Conservation (phyloP, 2,329 filamentous ascomycete genomes). For the Nemania diffusa region DNA sequence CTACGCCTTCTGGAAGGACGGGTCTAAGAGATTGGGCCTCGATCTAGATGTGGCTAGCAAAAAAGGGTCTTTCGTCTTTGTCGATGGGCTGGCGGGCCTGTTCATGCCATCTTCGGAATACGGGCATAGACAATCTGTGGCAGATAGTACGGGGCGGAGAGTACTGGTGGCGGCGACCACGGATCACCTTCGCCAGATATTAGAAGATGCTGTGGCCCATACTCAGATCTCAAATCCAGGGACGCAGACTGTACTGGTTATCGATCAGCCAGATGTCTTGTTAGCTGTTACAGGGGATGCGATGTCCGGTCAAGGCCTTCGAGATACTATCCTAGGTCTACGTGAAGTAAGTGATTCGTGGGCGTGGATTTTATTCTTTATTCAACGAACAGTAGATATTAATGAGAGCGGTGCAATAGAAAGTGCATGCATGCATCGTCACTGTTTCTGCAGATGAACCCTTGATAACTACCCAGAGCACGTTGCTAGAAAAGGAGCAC, state of each 20-base stretch:
- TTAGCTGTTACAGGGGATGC: constrained; percentile 66
- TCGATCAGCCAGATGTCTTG: constrained; percentile 74
- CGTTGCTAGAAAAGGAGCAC: constrained; percentile 75
- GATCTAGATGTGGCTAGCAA: constrained; percentile 72
- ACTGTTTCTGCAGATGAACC: constrained; percentile 79
- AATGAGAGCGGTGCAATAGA: constrained; percentile 53
- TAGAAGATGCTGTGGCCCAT: constrained; percentile 55
- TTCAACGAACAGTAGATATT: constrained; percentile 33
- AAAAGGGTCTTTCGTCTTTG: constrained; percentile 72
- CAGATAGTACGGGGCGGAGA: constrained; percentile 25
- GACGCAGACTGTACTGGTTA: constrained; percentile 65
- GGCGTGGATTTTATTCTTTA: constrained; percentile 10
- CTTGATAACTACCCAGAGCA: constrained; percentile 69
- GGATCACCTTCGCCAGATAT: constrained; percentile 52
- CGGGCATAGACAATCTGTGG: constrained; percentile 15
- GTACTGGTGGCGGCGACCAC: constrained; percentile 49
- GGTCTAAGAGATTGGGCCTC: constrained; percentile 74
- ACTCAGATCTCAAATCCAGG: constrained; percentile 41
- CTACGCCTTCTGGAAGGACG: constrained; percentile 79
- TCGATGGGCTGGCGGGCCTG: constrained; percentile 77
- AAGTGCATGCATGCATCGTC: constrained; percentile 72
- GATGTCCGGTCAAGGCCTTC: constrained; percentile 58
- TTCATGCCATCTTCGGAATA: constrained; percentile 51
- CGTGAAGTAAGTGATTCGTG: constrained; percentile 65
- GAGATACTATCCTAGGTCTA: constrained; percentile 66